These are phyloP conservation scores for Erodium texanum DNA, from an alignment of 441 rosid species.

Conservation along the genomic window DNA sequence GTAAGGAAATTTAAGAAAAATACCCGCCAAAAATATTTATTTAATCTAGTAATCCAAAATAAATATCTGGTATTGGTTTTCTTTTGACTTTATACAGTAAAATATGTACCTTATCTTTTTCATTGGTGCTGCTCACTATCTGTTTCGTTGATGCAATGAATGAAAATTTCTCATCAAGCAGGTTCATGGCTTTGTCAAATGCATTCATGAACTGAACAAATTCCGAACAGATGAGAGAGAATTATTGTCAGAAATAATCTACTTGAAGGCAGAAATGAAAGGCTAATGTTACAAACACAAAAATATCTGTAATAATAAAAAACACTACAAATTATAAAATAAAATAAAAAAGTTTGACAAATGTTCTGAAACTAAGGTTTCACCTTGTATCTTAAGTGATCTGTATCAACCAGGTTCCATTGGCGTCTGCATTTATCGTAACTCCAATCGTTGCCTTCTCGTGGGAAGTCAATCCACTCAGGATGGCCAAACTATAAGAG, in stretches of 20 bases:
- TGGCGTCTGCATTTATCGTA: conserved; percentile 76
- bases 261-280: background rate
- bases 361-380: conserved; percentile 9
- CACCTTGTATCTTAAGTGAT: conserved; percentile 74
- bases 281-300: background rate
- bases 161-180: conserved; percentile 58
- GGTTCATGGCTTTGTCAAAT: conserved; percentile 66
- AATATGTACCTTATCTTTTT: conserved; percentile 54
- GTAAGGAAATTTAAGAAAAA: background rate
- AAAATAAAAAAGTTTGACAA: conserved; percentile 3
- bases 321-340: background rate
- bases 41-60: background rate
- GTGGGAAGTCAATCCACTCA: conserved; percentile 85
- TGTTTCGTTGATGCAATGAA: conserved; percentile 60
- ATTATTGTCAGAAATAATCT: conserved; percentile 1
- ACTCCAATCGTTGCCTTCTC: conserved; percentile 85
- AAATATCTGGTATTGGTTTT: background rate
- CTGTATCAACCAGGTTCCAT: conserved; percentile 55
- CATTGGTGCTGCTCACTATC: conserved; percentile 61
- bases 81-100: background rate
- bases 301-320: conserved; percentile 3
- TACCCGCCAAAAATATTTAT: background rate
- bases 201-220: conserved; percentile 58
- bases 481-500: conserved; percentile 76
- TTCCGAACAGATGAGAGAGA: conserved; percentile 17